Percentiles rank a stretch among this genome's conserved stretches.
These are phyloP conservation scores for Microthlaspi erraticum DNA, from an alignment of 345 rosid species.

Conservation along the genomic window DNA sequence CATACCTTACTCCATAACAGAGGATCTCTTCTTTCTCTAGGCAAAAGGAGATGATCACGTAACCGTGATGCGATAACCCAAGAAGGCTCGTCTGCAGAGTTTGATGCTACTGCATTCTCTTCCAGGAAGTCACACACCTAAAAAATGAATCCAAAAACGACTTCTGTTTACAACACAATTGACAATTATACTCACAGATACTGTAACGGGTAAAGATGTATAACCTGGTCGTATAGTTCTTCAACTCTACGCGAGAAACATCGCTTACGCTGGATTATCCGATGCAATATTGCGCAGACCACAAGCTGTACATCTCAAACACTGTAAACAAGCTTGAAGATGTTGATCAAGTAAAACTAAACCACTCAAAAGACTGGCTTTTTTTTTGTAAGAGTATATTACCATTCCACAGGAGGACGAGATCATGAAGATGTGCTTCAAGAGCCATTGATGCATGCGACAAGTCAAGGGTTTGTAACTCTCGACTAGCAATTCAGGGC, in stretches of 20 bases:
- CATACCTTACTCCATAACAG: constrained; percentile 80
- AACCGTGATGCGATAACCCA: constrained; percentile 87
- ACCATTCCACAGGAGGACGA: constrained; percentile 61
- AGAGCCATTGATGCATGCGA: constrained; percentile 63
- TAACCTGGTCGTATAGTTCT: constrained; percentile 76
- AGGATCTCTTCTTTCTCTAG: constrained; percentile 86
- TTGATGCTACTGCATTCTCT: constrained; percentile 75
- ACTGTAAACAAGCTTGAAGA: constrained; percentile 62
- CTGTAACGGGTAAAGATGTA: not conserved
- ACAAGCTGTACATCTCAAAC: constrained; percentile 72
- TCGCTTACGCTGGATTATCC: constrained; percentile 53
- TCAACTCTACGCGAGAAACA: constrained; percentile 62
- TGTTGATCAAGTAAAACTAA: constrained; percentile 48
- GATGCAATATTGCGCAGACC: constrained; percentile 48
- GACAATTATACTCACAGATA: constrained; percentile 9
- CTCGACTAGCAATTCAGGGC: constrained; percentile 68
- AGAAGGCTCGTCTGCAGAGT: constrained; percentile 64
- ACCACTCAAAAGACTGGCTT: constrained; percentile 43
- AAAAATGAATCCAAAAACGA: constrained; percentile 11
- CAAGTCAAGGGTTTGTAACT: constrained; percentile 71
- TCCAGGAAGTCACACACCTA: constrained; percentile 90
- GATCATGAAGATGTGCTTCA: constrained; percentile 49
- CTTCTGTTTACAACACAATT: not conserved
- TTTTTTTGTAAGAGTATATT: constrained; percentile 42
- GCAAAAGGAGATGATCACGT: constrained; percentile 84